Conservation (phyloP, 768 basidiomycete species). For the Lactifluus echinatus region DNA sequence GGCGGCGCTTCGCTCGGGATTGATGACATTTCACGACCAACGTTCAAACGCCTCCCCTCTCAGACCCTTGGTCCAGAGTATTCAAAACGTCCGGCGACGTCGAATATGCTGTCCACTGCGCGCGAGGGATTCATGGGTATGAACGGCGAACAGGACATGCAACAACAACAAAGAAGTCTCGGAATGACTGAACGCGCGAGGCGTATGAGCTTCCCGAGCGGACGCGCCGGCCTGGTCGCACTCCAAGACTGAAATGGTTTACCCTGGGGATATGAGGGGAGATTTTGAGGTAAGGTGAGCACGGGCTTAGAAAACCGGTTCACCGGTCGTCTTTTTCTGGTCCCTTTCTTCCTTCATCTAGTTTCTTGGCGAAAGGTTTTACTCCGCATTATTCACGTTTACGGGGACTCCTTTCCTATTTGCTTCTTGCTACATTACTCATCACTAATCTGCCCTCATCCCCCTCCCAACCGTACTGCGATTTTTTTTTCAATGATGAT, state of each 20-base stretch:
- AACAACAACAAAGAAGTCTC: background rate
- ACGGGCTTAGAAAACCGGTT: background rate
- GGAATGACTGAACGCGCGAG: constrained; percentile 14
- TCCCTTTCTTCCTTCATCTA: background rate
- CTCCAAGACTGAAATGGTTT: background rate
- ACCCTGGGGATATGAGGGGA: background rate
- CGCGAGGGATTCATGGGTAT: constrained; percentile 5
- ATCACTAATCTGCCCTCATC: background rate
- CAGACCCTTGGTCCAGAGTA: constrained; percentile 59
- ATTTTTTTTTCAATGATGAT: background rate
- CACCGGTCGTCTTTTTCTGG: background rate
- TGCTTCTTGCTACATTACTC: constrained; percentile 3
- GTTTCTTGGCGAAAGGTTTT: constrained; percentile 5
- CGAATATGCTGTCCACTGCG: background rate
- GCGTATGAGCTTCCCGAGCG: constrained; percentile 19
- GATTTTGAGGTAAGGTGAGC: background rate
- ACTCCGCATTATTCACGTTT: background rate
- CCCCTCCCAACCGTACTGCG: background rate
- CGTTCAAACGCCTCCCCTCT: constrained; percentile 66
- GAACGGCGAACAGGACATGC: background rate
- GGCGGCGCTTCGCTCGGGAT: constrained; percentile 22
- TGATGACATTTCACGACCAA: constrained; percentile 38
- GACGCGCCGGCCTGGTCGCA: constrained; percentile 1
- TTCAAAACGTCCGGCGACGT: constrained; percentile 36
- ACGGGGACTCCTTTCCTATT: background rate